Conservation (phyloP, 2,329 filamentous ascomycete species). For the Claviceps sp. region DNA sequence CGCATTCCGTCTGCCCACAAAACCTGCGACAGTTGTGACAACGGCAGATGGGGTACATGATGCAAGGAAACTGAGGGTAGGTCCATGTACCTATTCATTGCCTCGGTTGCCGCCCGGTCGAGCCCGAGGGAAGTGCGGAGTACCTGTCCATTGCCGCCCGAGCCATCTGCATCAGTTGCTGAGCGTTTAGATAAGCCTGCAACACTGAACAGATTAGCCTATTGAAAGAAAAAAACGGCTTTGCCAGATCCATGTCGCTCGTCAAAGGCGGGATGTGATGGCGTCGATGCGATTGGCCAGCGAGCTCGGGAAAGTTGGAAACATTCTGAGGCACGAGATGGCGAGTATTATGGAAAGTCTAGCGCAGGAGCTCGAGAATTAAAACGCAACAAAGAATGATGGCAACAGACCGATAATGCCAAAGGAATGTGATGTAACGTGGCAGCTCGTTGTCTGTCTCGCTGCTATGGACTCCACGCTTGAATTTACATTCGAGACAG, state of each 20-base stretch:
- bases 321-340: background rate
- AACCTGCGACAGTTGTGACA: background rate
- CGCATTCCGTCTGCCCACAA: background rate
- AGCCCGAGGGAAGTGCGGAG: background rate
- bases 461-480: too few relatives aligned
- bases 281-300: background rate
- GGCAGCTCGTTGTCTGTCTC: too few relatives aligned
- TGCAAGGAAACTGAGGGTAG: background rate
- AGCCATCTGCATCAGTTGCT: background rate
- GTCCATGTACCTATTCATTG: background rate
- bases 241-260: background rate
- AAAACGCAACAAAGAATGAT: too few relatives aligned
- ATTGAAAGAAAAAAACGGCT: background rate
- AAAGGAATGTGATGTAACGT: too few relatives aligned
- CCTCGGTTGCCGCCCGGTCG: background rate
- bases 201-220: background rate
- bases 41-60: background rate
- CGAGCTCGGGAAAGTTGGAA: background rate
- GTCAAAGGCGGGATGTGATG: background rate
- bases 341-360: background rate
- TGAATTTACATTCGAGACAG: too few relatives aligned
- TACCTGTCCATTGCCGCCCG: background rate
- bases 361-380: too few relatives aligned
- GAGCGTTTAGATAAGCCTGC: background rate
- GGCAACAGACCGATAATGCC: too few relatives aligned